These are phyloP conservation scores for Taiozyma sp. DNA, from an alignment of 1,139 yeast species.

Conservation along the genomic window DNA sequence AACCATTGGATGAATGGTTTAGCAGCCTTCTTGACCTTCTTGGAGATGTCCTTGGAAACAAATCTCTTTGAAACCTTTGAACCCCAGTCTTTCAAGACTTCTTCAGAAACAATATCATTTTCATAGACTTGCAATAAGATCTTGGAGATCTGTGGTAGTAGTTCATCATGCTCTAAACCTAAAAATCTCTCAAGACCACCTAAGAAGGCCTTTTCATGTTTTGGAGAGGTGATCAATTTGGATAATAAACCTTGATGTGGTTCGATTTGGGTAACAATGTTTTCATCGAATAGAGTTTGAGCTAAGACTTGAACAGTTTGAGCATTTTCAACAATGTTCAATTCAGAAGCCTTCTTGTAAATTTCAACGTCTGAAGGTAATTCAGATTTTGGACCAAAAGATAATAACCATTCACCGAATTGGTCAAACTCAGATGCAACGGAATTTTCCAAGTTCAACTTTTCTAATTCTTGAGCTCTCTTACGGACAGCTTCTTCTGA, in stretches of 20 bases:
- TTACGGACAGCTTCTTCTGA: constrained; percentile 95
- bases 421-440: constrained; percentile 48
- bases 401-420: constrained; percentile 87
- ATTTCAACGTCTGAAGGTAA: constrained; percentile 85
- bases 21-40: constrained; percentile 94
- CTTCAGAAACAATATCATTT: constrained; percentile 79
- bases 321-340: constrained; percentile 66
- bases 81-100: constrained; percentile 78
- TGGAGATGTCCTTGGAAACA: constrained; percentile 86
- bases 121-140: constrained; percentile 78
- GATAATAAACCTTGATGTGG: constrained; percentile 77
- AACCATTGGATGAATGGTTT: constrained; percentile 95
- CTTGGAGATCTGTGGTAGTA: constrained; percentile 72
- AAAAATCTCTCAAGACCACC: constrained; percentile 95
- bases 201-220: constrained; percentile 78
- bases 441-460: constrained; percentile 35
- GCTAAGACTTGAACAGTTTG: constrained; percentile 89
- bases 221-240: constrained; percentile 62
- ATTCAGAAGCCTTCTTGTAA: constrained; percentile 80
- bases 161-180: constrained; percentile 76
- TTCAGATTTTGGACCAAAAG: constrained; percentile 47
- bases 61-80: constrained; percentile 89
- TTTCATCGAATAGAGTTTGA: constrained; percentile 79
- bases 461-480: constrained; percentile 85
- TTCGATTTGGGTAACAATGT: constrained; percentile 66